Conservation (phyloP, 2,329 filamentous ascomycete species). For the Fusarium sp. region DNA sequence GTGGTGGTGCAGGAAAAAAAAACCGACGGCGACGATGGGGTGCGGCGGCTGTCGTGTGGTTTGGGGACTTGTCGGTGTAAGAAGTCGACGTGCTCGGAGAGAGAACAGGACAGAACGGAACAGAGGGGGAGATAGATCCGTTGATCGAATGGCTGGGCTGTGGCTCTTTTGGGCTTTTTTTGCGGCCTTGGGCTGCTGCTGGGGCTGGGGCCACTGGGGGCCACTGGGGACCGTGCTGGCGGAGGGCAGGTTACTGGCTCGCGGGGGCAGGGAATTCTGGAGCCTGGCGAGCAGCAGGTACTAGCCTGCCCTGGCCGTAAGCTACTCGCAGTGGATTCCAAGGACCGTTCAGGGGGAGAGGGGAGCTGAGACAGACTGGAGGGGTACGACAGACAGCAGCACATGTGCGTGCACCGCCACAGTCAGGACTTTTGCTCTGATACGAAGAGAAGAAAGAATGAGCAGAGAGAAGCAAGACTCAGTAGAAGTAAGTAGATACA, state of each 20-base stretch:
- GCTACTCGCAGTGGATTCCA: background rate
- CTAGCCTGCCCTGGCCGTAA: background rate
- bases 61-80: slow-evolving; percentile 48
- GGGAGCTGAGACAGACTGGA: slow-evolving; percentile 27
- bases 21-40: slow-evolving; percentile 44
- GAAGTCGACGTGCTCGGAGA: slow-evolving; percentile 35
- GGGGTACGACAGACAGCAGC: slow-evolving; percentile 6
- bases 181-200: slow-evolving; percentile 37
- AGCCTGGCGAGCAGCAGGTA: slow-evolving; percentile 30
- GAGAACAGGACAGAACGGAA: slow-evolving; percentile 22
- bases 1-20: slow-evolving; percentile 48
- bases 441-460: background rate
- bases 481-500: background rate
- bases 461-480: background rate
- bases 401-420: slow-evolving; percentile 35
- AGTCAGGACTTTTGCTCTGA: slow-evolving; percentile 17
- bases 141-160: background rate
- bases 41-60: slow-evolving; percentile 41
- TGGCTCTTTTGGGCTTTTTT: slow-evolving; percentile 33
- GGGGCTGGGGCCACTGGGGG: slow-evolving; percentile 14
- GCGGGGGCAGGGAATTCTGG: slow-evolving; percentile 34
- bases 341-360: slow-evolving; percentile 33
- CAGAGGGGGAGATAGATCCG: slow-evolving; percentile 39
- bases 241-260: slow-evolving; percentile 29
- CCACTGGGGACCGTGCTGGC: slow-evolving; percentile 26